Percentiles rank a stretch among this genome's conserved stretches.
These are phyloP conservation scores for Botrytis paeoniae DNA, from an alignment of 2,329 filamentous ascomycete genomes.

Conservation along the genomic window DNA sequence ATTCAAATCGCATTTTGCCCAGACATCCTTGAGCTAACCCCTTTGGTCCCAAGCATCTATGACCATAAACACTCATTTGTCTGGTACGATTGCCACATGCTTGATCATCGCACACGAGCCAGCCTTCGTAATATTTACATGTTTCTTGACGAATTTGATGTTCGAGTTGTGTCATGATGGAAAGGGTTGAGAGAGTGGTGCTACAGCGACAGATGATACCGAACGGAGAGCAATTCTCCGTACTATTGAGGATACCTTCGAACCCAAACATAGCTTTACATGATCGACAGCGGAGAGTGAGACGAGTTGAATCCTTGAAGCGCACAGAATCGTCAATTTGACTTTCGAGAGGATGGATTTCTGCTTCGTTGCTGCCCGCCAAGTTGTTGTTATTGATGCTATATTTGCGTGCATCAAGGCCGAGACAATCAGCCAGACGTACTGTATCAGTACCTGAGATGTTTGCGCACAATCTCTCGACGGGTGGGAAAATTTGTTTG, in stretches of 20 bases:
- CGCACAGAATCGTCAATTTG: constrained; percentile 90
- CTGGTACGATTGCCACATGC: constrained; percentile 83
- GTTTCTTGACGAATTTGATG: constrained; percentile 75
- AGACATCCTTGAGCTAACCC: constrained; percentile 81
- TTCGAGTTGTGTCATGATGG: constrained; percentile 83
- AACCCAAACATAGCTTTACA: constrained; percentile 74
- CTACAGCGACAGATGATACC: constrained; percentile 76
- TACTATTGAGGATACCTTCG: constrained; percentile 65
- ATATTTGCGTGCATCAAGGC: constrained; percentile 87
- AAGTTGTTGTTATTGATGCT: constrained; percentile 60
- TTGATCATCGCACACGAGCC: constrained; percentile 85
- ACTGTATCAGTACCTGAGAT: constrained; percentile 90
- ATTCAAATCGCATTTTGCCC: constrained; percentile 85
- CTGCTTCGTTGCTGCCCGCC: constrained; percentile 54
- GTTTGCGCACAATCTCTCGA: constrained; percentile 95
- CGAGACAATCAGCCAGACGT: constrained; percentile 87
- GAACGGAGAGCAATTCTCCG: constrained; percentile 62
- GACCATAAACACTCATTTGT: constrained; percentile 90
- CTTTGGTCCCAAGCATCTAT: constrained; percentile 81
- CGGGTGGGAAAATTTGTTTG: constrained; percentile 97
- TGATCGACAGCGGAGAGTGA: constrained; percentile 74
- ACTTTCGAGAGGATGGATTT: constrained; percentile 88
- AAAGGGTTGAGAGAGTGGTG: constrained; percentile 63
- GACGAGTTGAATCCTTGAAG: constrained; percentile 75
- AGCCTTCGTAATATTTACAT: constrained; percentile 85